Percentiles rank a stretch among this genome's conserved stretches.
These are phyloP conservation scores for Penicillium olsonii DNA, from an alignment of 2,329 filamentous ascomycete species.

Conservation along the genomic window DNA sequence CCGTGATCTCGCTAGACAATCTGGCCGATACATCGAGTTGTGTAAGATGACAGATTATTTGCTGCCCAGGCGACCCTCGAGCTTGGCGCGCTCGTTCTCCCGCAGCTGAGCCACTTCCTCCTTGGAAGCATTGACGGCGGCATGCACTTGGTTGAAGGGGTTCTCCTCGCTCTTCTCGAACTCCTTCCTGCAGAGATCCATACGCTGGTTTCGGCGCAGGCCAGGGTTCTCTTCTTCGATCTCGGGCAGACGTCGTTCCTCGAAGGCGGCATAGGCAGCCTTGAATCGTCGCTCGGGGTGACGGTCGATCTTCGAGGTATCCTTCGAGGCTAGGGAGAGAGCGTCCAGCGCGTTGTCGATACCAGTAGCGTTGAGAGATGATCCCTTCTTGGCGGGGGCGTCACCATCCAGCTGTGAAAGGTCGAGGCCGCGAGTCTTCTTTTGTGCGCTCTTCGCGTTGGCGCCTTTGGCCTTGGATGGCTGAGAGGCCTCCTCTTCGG, in stretches of 20 bases:
- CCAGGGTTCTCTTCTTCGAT: conserved; percentile 83
- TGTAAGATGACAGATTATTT: conserved; percentile 18
- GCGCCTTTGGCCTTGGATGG: conserved; percentile 61
- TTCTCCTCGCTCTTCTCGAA: conserved; percentile 95
- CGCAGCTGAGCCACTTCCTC: conserved; percentile 72
- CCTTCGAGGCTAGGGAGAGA: conserved; percentile 64
- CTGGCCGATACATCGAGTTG: neutral
- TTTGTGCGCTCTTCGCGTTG: conserved; percentile 53
- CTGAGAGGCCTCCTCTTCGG: conserved; percentile 75
- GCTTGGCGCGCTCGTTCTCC: conserved; percentile 68
- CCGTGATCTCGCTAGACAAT: neutral
- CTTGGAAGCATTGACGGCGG: conserved; percentile 72
- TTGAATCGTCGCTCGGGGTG: conserved; percentile 88
- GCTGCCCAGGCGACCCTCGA: conserved; percentile 65
- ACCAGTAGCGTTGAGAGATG: conserved; percentile 75
- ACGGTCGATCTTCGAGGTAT: conserved; percentile 72
- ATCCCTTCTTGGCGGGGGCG: conserved; percentile 47
- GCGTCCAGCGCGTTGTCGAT: conserved; percentile 95
- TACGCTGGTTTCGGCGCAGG: conserved; percentile 78
- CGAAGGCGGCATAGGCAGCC: conserved; percentile 79
- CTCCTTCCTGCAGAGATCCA: conserved; percentile 82
- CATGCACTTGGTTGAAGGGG: conserved; percentile 84
- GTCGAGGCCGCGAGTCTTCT: conserved; percentile 69
- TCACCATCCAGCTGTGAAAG: conserved; percentile 71
- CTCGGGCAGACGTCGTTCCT: conserved; percentile 78